Evolutionary conservation across 2,329 filamentous ascomycete genomes (phyloP), one percentile per base, ranked within the genome.

Genomic region (Talaromyces sp.): DNA sequence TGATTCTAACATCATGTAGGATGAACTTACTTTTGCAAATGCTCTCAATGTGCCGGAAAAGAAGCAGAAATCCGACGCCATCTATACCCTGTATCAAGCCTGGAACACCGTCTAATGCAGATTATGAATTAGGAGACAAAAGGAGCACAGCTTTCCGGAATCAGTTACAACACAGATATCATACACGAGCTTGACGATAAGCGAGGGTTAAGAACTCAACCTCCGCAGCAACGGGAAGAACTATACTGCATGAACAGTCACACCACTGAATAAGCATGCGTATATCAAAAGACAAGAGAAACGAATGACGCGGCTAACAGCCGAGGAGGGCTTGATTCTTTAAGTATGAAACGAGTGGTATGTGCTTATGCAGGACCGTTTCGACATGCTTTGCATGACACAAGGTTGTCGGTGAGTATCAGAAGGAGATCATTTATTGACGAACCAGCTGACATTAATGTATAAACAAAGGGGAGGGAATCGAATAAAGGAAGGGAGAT

Each of bases 321-420:
- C 22, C 53, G 41, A 55, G 39, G 17, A 36, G 39, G 43, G 17
- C 39, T 33, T 43, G 28, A 43, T 36, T 28, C 17, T 35, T 54
- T 56, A 31, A 37, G 31, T 56, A n/a, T 50, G 45, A 50, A 56
- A 56, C 54, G 54, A 56, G 54, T 50, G 43, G 54, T 40, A 22
- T 39, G 25, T 40, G 33, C 19, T 33, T 45, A 36, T 43, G 31
- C 31, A 35, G 53, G 28, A 36, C 31, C 40, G 53, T 48, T 46
- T 51, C 35, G 37, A 36, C 53, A 55, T 46, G 40, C 33, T 55
- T n/a, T 54, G 33, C 40, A 35, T 15, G 28, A 22, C 5, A 56
- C 41, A 19, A 7, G 22, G 15, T n/a, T 40, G n/a, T 56, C 53
- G 43, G 53, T 31, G 33, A 17, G 40, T 31, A 31, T 54, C 35